Conservation (phyloP, 2,329 filamentous ascomycete genomes). For the Hypoxylon rubiginosum region DNA sequence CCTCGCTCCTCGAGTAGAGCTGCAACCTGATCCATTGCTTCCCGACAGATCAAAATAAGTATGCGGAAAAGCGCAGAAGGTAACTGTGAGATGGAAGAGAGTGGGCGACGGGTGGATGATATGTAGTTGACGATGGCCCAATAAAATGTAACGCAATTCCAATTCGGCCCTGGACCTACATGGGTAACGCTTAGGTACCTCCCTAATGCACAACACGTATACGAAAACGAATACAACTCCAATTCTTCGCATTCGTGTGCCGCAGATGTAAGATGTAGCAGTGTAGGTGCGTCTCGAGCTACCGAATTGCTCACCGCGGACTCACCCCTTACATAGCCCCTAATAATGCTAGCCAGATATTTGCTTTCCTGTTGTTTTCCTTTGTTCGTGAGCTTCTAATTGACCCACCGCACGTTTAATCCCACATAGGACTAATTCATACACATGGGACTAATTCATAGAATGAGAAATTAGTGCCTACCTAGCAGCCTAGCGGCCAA, state of each 20-base stretch:
- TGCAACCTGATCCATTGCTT: constrained; percentile 31
- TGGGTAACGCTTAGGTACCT: background rate
- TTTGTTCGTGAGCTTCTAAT: background rate
- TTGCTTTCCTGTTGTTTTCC: background rate
- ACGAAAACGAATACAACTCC: constrained; percentile 21
- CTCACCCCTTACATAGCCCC: background rate
- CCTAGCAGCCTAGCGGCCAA: no score
- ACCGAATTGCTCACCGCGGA: background rate
- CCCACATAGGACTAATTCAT: no score
- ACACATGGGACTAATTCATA: no score
- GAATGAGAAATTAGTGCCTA: no score
- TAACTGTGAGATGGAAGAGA: background rate
- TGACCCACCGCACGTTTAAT: background rate
- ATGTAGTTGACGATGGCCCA: background rate
- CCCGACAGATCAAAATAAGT: background rate
- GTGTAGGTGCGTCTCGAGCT: no score
- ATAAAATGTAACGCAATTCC: background rate
- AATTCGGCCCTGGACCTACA: no score
- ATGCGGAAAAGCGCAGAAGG: background rate
- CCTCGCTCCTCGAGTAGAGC: constrained; percentile 33
- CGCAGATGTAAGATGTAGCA: background rate
- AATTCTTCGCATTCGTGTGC: background rate
- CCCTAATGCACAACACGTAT: background rate
- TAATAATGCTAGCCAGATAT: background rate
- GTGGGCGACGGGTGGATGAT: background rate